These are phyloP conservation scores for Jamesozyma hellenica DNA, from an alignment of 805 yeast genomes.

Conservation along the genomic window DNA sequence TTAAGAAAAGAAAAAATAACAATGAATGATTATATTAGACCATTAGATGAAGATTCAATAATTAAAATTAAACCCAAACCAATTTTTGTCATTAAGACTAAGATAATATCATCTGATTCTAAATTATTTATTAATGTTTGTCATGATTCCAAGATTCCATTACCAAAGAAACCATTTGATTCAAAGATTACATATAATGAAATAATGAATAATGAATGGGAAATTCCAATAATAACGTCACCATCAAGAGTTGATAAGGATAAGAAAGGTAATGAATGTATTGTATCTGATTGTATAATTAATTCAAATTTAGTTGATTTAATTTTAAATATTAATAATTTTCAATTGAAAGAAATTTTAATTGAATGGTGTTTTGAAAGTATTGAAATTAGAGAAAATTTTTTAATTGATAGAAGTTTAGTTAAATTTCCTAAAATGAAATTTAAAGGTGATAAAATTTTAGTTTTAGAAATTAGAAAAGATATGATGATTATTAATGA, in stretches of 20 bases:
- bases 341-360: slow-evolving; percentile 52
- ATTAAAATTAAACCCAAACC: slow-evolving; percentile 43
- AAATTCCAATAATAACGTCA: slow-evolving; percentile 70
- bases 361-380: slow-evolving; percentile 81
- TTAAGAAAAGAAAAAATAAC: background rate
- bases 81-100: slow-evolving; percentile 65
- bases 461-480: slow-evolving; percentile 32
- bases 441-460: slow-evolving; percentile 49
- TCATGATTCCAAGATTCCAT: slow-evolving; percentile 53
- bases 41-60: slow-evolving; percentile 8
- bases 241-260: slow-evolving; percentile 46
- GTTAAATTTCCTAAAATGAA: slow-evolving; percentile 60
- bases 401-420: slow-evolving; percentile 48
- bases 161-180: slow-evolving; percentile 45
- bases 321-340: slow-evolving; percentile 46
- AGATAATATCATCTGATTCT: slow-evolving; percentile 32
- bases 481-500: slow-evolving; percentile 22
- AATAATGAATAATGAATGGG: slow-evolving; percentile 69
- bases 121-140: slow-evolving; percentile 78
- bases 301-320: slow-evolving; percentile 26
- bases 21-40: slow-evolving; percentile 15
- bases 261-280: slow-evolving; percentile 55
- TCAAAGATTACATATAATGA: slow-evolving; percentile 51
- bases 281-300: slow-evolving; percentile 73
- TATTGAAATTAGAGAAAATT: slow-evolving; percentile 46